Conservation (phyloP, 2,329 filamentous ascomycete genomes). For the Ceratocystis cacaofunesta region DNA sequence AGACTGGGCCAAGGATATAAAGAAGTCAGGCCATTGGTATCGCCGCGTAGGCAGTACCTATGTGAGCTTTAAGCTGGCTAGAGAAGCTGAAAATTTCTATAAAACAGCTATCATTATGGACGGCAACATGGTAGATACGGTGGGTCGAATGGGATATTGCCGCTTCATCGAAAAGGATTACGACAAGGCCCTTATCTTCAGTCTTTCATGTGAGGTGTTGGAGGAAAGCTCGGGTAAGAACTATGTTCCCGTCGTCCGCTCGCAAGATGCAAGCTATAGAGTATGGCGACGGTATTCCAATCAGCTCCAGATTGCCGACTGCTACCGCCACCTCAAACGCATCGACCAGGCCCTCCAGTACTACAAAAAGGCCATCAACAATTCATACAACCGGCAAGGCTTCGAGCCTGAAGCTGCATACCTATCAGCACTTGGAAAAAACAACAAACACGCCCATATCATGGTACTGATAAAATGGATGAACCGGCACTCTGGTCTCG, state of each 20-base stretch:
- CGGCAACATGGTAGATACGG: conserved; percentile 27
- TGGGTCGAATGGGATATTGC: conserved; percentile 29
- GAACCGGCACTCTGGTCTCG: conserved; percentile 20
- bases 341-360: conserved; percentile 25
- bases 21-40: conserved; percentile 27
- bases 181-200: conserved; percentile 25
- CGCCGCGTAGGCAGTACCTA: conserved; percentile 29
- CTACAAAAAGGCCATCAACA: conserved; percentile 26
- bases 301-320: conserved; percentile 27
- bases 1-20: conserved; percentile 25
- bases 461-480: conserved; percentile 26
- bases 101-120: conserved; percentile 26
- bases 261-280: conserved; percentile 20
- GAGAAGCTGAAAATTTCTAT: conserved; percentile 26
- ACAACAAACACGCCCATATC: conserved; percentile 26
- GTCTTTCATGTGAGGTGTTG: conserved; percentile 26
- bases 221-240: conserved; percentile 20
- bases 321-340: conserved; percentile 24
- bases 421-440: conserved; percentile 25
- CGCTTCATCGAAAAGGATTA: conserved; percentile 26
- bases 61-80: conserved; percentile 25
- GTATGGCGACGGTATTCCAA: conserved; percentile 30
- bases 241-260: not conserved
- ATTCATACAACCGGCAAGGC: conserved; percentile 22
- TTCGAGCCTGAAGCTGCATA: conserved; percentile 28